Evolutionary conservation across 2,329 filamentous ascomycete species (phyloP).

Genomic region (Penicillium sp.): DNA sequence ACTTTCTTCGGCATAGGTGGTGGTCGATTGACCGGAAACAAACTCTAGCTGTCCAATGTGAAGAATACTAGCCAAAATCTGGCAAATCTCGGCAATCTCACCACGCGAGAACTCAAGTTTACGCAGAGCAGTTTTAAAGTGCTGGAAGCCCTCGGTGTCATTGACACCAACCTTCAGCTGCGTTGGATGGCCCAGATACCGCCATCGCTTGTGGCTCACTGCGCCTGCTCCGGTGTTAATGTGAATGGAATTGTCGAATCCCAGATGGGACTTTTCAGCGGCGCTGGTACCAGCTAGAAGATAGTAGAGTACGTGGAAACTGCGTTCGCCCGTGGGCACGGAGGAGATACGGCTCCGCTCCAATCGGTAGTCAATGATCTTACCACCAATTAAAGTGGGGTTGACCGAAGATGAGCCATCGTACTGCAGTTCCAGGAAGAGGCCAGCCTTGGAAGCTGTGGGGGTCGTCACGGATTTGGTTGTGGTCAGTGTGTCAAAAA

Average conservation of each 20-base stretch:
- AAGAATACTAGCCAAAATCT: slow-evolving; percentile 89
- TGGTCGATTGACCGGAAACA: slow-evolving; percentile 75
- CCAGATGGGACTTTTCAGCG: slow-evolving; percentile 85
- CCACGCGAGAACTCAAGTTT: slow-evolving; percentile 91
- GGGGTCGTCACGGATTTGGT: slow-evolving; percentile 96
- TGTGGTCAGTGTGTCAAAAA: slow-evolving; percentile 94
- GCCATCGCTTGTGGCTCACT: slow-evolving; percentile 77
- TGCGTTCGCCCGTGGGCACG: slow-evolving; percentile 92
- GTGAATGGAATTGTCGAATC: slow-evolving; percentile 54
- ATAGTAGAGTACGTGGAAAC: slow-evolving; percentile 96
- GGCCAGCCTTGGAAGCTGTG: slow-evolving; percentile 89
- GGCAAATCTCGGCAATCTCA: slow-evolving; percentile 96
- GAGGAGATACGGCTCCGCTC: slow-evolving; percentile 89
- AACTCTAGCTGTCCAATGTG: slow-evolving; percentile 98
- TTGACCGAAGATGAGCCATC: slow-evolving; percentile 83
- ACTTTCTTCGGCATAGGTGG: slow-evolving; percentile 80
- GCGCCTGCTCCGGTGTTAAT: slow-evolving; percentile 48
- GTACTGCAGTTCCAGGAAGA: slow-evolving; percentile 96
- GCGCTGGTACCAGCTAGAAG: slow-evolving; percentile 87
- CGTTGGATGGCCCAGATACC: slow-evolving; percentile 92
- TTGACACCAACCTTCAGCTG: slow-evolving; percentile 98
- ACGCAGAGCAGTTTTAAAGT: slow-evolving; percentile 93
- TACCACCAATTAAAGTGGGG: slow-evolving; percentile 88
- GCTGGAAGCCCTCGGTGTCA: slow-evolving; percentile 90
- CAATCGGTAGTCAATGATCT: slow-evolving; percentile 88